These are phyloP conservation scores for Colletotrichum tofieldiae DNA, from an alignment of 2,329 filamentous ascomycete genomes.

Conservation along the genomic window DNA sequence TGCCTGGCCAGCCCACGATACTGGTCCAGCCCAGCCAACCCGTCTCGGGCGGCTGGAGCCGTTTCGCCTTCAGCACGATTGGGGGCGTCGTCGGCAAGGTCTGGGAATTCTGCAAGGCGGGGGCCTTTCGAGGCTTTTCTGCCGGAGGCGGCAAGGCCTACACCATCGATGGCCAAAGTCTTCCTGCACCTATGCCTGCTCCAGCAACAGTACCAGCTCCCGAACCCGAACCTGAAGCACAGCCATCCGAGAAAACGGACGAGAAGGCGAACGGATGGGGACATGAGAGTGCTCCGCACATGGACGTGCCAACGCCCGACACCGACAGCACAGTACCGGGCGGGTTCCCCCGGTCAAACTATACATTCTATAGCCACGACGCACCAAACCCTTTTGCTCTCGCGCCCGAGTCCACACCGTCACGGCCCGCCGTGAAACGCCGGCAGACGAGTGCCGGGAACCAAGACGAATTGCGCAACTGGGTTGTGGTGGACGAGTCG, in stretches of 20 bases:
- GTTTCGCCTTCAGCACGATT: constrained; percentile 73
- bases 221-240: background rate
- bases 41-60: constrained; percentile 66
- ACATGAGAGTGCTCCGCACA: background rate
- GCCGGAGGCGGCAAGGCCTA: constrained; percentile 87
- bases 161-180: constrained; percentile 57
- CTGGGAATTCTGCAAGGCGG: constrained; percentile 85
- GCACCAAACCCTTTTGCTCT: constrained; percentile 47
- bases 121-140: constrained; percentile 86
- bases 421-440: constrained; percentile 65
- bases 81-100: constrained; percentile 82
- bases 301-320: constrained; percentile 16
- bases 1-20: constrained; percentile 50
- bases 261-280: background rate
- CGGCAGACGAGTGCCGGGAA: constrained; percentile 67
- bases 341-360: constrained; percentile 51
- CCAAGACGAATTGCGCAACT: constrained; percentile 74
- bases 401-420: constrained; percentile 59
- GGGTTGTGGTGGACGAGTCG: constrained; percentile 76
- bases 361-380: constrained; percentile 49
- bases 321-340: constrained; percentile 43
- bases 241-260: constrained; percentile 1
- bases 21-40: constrained; percentile 53
- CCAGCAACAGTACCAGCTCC: background rate
- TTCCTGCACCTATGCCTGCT: constrained; percentile 2